These are phyloP conservation scores for Mycena filopes DNA, from an alignment of 768 basidiomycete species.

Conservation along the genomic window DNA sequence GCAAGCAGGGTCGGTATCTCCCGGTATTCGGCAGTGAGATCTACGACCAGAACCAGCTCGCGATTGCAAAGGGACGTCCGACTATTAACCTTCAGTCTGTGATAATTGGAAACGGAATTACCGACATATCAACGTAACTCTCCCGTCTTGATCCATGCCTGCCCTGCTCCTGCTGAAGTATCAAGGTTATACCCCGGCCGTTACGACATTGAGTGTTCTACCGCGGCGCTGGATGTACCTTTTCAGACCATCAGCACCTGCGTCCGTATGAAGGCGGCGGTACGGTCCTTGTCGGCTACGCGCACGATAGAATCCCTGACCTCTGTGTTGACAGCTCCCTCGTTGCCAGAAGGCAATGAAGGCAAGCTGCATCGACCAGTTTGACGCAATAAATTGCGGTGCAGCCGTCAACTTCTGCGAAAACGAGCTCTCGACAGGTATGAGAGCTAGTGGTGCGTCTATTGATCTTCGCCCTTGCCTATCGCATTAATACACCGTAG, in stretches of 20 bases:
- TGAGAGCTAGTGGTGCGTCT: constrained; percentile 52
- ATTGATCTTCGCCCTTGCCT: background rate
- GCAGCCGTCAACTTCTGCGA: constrained; percentile 74
- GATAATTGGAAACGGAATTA: constrained; percentile 72
- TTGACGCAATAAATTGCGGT: constrained; percentile 72
- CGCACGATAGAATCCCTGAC: background rate
- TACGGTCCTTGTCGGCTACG: constrained; percentile 41
- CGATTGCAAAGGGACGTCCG: constrained; percentile 62
- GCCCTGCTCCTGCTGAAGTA: background rate
- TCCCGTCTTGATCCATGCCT: background rate
- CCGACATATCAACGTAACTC: constrained; percentile 55
- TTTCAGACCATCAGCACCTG: constrained; percentile 64
- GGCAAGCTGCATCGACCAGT: constrained; percentile 66
- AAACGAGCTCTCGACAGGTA: constrained; percentile 55
- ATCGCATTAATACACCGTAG: constrained; percentile 32
- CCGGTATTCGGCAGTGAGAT: constrained; percentile 83
- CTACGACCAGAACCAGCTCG: constrained; percentile 75
- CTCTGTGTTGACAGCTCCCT: constrained; percentile 57
- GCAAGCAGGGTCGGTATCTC: constrained; percentile 69
- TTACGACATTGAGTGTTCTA: constrained; percentile 62
- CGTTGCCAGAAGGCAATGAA: constrained; percentile 70
- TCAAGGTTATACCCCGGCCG: constrained; percentile 55
- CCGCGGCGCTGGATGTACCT: constrained; percentile 60
- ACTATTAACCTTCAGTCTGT: constrained; percentile 77
- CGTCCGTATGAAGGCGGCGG: constrained; percentile 69